Evolutionary conservation across 208 protist species (phyloP).

Genomic region (Wallacemonas sp.): DNA sequence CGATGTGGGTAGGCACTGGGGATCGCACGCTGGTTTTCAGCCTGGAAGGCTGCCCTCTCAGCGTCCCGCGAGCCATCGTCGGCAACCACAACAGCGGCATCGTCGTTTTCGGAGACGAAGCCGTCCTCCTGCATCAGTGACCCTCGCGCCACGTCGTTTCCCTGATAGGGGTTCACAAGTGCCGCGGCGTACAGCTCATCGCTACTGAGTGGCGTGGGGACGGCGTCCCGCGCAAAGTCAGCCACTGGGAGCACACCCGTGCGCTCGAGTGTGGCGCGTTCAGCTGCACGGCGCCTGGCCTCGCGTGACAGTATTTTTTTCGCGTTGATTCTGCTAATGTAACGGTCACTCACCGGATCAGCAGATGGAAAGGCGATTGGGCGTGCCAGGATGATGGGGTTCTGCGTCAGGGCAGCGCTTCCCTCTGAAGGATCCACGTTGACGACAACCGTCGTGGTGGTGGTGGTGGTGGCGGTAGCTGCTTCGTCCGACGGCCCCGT

Average conservation of each 20-base stretch:
- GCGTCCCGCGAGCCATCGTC: no score
- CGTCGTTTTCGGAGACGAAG: no score
- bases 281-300: neutral
- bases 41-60: no score
- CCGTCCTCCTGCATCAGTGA: neutral
- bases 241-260: neutral
- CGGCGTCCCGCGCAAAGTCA: neutral
- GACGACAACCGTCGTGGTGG: neutral
- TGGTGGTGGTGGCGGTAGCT: neutral
- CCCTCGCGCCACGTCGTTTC: neutral
- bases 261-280: neutral
- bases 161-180: neutral
- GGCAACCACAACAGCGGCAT: no score
- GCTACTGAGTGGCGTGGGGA: neutral
- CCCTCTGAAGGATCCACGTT: neutral
- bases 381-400: neutral
- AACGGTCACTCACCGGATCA: constrained; percentile 1
- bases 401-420: neutral
- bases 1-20: constrained; percentile 2
- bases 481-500: no score
- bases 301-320: neutral
- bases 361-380: constrained; percentile 9
- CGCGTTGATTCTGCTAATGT: neutral
- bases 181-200: constrained; percentile 1
- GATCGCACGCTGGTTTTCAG: no score